A percentile compares a stretch with the other conserved stretches of the same genome.
phyloP scores from a whole-genome alignment of 306 rosid genomes.

The Fragaria vesca region DNA sequence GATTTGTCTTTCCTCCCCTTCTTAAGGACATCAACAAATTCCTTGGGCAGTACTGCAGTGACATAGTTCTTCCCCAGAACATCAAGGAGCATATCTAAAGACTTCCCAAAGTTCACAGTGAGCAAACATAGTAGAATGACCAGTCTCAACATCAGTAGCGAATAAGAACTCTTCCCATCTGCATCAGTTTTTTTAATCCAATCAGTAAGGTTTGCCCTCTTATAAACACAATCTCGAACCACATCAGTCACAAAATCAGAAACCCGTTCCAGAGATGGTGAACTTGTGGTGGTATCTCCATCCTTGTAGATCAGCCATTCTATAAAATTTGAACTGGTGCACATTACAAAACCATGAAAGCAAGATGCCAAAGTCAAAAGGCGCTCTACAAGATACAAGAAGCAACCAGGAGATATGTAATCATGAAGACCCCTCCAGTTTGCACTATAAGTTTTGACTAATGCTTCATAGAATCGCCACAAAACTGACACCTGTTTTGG shows the following conservation, averaged over 20 bases:
- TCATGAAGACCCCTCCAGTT: constrained; percentile 17
- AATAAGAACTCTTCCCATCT: constrained; percentile 21
- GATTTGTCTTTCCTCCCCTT: too few relatives aligned
- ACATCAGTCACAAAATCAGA: too few relatives aligned
- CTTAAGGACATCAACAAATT: too few relatives aligned
- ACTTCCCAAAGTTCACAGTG: constrained; percentile 31
- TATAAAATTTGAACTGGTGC: constrained; percentile 50
- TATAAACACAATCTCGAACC: too few relatives aligned
- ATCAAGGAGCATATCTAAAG: constrained; percentile 17
- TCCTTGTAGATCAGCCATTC: constrained; percentile 58
- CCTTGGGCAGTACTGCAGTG: neutral
- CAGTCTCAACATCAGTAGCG: constrained; percentile 44
- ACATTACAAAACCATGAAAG: constrained; percentile 34
- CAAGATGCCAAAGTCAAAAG: constrained; percentile 30
- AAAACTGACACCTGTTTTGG: constrained; percentile 2
- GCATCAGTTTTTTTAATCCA: constrained; percentile 41
- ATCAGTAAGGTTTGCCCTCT: constrained; percentile 2
- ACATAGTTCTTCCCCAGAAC: constrained; percentile 26
- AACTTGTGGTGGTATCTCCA: constrained; percentile 9
- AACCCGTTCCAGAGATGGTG: constrained; percentile 5
- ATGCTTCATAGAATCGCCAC: constrained; percentile 16
- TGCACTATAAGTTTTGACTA: constrained; percentile 31
- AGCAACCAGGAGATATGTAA: constrained; percentile 59
- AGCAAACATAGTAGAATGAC: constrained; percentile 45
- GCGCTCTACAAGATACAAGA: constrained; percentile 63